Evolutionary conservation across 2,329 filamentous ascomycete genomes (phyloP).

Genomic region (Colletotrichum limetticola): DNA sequence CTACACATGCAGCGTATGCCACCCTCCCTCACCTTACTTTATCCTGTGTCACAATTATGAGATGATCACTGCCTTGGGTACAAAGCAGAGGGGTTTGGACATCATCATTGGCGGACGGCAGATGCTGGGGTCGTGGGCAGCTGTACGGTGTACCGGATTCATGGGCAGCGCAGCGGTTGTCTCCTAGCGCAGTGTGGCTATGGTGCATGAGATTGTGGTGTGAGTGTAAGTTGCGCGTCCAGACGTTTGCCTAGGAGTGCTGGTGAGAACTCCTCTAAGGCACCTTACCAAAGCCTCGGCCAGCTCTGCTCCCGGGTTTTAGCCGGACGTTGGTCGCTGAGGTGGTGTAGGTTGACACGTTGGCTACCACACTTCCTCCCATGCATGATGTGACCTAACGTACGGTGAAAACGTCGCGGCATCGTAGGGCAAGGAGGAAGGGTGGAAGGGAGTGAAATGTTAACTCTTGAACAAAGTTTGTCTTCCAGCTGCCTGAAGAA

Average conservation of each 20-base stretch:
- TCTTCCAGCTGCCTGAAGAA: background rate
- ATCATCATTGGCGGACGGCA: background rate
- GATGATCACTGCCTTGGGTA: too few relatives aligned
- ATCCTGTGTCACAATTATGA: background rate
- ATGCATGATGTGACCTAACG: background rate
- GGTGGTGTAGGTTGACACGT: too few relatives aligned
- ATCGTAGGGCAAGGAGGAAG: background rate
- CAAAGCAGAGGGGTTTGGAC: background rate
- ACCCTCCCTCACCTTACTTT: background rate
- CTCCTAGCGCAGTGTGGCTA: background rate
- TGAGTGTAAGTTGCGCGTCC: background rate
- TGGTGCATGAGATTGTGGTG: background rate
- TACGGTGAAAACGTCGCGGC: background rate
- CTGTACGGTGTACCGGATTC: background rate
- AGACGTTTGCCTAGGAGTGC: conserved; percentile 1
- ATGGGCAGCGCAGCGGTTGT: background rate
- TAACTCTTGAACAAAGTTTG: background rate
- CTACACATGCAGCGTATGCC: too few relatives aligned
- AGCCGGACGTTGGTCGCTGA: background rate
- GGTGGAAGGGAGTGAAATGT: background rate
- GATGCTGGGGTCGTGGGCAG: background rate
- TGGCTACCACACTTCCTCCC: too few relatives aligned
- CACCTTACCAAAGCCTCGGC: too few relatives aligned
- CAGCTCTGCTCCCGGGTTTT: background rate
- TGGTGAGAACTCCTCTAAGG: background rate